phyloP scores from a whole-genome alignment of 176 grass and related monocot genomes.

The Echinochloa phyllopogon region DNA sequence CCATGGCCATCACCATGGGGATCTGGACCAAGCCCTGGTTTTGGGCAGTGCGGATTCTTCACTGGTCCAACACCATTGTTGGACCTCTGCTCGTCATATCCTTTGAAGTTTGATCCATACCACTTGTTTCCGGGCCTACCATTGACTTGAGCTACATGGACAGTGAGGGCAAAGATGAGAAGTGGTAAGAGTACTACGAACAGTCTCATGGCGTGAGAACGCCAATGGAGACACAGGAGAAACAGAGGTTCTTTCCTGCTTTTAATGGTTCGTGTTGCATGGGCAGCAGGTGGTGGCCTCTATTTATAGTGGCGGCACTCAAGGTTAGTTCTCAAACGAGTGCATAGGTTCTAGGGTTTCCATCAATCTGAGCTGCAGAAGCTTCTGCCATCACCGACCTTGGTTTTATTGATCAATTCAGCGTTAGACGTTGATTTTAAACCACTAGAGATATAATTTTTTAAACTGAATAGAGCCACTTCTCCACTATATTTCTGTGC shows the following conservation, averaged over 20 bases:
- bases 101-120: not conserved
- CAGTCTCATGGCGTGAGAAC: constrained; percentile 38
- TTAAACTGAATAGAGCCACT: not conserved
- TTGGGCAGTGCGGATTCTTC: constrained; percentile 52
- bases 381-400: constrained; percentile 2
- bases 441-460: not conserved
- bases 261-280: not conserved
- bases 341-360: not conserved
- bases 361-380: not conserved
- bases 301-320: constrained; percentile 30
- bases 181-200: constrained; percentile 2
- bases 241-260: not conserved
- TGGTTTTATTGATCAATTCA: not conserved
- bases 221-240: not conserved
- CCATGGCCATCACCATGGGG: constrained; percentile 28
- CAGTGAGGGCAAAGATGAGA: not conserved
- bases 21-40: constrained; percentile 26
- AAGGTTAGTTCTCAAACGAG: not conserved
- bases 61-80: constrained; percentile 41
- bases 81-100: not conserved
- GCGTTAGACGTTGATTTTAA: constrained; percentile 3
- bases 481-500: not conserved
- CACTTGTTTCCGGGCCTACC: not conserved
- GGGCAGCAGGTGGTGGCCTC: not conserved
- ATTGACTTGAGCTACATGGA: not conserved